Evolutionary conservation across 225 moss, liverwort and hornwort genomes (phyloP), one percentile per base, ranked within the genome.

Genomic region (Marchantia polymorpha): DNA sequence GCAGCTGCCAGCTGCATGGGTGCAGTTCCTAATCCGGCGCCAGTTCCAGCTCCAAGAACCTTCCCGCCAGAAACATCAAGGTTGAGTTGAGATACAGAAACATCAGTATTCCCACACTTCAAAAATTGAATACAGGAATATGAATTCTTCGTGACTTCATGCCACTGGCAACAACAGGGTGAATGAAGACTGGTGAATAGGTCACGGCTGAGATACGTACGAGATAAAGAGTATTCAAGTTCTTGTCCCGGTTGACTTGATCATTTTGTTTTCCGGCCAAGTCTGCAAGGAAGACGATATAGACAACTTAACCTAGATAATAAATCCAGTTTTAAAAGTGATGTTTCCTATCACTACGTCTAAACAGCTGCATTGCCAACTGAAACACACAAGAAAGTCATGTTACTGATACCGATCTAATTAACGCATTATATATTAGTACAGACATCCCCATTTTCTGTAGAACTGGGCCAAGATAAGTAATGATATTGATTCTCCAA

Each of bases 41-140:
- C 84, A 55, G 47, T 75, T 74, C 87, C 84, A 77, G 82, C 84
- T 77, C 87, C 87, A 68, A 84, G 80, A 23, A 87, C 87, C 87
- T 87, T 52, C 52, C 52, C 72, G 3, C 52, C 1, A 52, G 19
- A 73, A 73, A 16, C 52, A 25, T 25, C 23, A 51, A 73, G n/a
- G 23, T 22, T 20, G 59, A 23, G 8, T 17, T 17, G 61, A 61
- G 22, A 8, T 61, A 39, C 39, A 39, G 61, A 17, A 61, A 61
- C 8, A 61, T 6, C 22, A 7, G 60, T 20, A 22, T 22, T 60
- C 60, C 60, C 19, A 17, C 22, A 10, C 9, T 22, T 23, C 61
- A 8, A 22, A n/a, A 23, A 4, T n/a, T 6, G n/a, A 61, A 17
- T n/a, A 23, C 23, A 23, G 6, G 61, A 61, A 10, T 22, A 61